These are phyloP conservation scores for Raddia guianensis DNA, from an alignment of 176 grass and related monocot genomes.

Conservation along the genomic window DNA sequence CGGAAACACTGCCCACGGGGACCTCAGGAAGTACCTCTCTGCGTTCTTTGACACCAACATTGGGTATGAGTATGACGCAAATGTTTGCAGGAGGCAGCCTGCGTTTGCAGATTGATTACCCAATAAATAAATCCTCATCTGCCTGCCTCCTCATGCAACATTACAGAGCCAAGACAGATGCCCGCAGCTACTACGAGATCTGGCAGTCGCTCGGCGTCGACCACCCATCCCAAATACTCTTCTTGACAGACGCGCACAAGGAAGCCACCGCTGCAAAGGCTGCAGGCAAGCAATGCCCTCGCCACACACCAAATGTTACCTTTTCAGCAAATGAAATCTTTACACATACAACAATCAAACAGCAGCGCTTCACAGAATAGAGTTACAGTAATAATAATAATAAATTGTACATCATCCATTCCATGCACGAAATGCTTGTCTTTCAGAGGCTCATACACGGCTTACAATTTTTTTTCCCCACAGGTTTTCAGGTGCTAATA, in stretches of 20 bases:
- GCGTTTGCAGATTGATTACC: no score
- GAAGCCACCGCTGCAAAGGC: conserved; percentile 83
- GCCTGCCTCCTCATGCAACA: no score
- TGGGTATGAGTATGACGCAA: conserved; percentile 43
- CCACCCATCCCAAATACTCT: conserved; percentile 75
- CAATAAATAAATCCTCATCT: no score
- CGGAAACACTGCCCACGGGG: conserved; percentile 73
- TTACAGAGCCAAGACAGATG: conserved; percentile 65
- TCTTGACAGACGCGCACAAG: conserved; percentile 79
- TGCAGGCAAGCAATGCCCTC: conserved; percentile 48
- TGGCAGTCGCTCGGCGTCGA: conserved; percentile 75
- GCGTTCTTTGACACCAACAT: conserved; percentile 89
- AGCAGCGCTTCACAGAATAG: neutral
- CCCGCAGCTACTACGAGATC: conserved; percentile 79
- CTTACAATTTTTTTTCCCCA: neutral
- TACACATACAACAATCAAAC: neutral
- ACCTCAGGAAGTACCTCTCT: conserved; percentile 71
- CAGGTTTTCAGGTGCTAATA: conserved; percentile 75
- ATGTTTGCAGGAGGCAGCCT: no score
- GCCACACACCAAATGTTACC: no score
- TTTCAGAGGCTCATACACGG: conserved; percentile 10
- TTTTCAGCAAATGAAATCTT: neutral
- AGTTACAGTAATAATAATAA: neutral
- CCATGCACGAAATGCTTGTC: neutral
- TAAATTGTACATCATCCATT: neutral